Evolutionary conservation across 352 stramenopile genomes (phyloP).

Genomic region (Elongisporangium prolatum): DNA sequence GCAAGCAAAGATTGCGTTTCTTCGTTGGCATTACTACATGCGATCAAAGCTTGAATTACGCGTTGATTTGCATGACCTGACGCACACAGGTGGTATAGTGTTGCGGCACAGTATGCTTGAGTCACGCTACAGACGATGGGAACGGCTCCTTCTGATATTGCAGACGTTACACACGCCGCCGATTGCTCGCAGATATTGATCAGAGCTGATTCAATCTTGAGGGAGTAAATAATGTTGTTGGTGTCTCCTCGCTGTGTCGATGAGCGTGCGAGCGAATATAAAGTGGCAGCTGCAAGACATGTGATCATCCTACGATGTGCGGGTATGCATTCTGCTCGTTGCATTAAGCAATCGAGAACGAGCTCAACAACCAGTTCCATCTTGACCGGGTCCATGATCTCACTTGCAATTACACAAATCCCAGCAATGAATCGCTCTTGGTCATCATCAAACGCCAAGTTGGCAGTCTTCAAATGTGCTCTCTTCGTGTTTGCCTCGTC

Average conservation of each 20-base stretch:
- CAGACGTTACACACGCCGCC: background rate
- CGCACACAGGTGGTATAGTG: conserved; percentile 71
- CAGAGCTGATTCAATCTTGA: conserved; percentile 33
- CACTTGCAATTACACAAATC: conserved; percentile 57
- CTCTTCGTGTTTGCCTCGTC: conserved; percentile 10
- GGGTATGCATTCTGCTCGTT: background rate
- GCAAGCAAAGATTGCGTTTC: conserved; percentile 63
- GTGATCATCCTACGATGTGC: conserved; percentile 11
- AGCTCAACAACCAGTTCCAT: conserved; percentile 57
- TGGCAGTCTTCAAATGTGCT: conserved; percentile 20
- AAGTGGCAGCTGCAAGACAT: conserved; percentile 36
- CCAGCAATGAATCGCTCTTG: conserved; percentile 64
- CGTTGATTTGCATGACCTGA: conserved; percentile 37
- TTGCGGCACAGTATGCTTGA: conserved; percentile 69
- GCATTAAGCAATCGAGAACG: conserved; percentile 36
- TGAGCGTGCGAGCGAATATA: conserved; percentile 52
- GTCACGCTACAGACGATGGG: conserved; percentile 20
- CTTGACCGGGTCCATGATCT: conserved; percentile 53
- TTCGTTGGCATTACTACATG: conserved; percentile 68
- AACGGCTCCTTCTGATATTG: background rate
- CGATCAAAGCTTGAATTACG: conserved; percentile 58
- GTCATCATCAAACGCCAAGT: conserved; percentile 52
- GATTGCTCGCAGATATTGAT: conserved; percentile 45
- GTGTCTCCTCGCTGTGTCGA: conserved; percentile 50
- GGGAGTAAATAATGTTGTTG: conserved; percentile 35